Base-by-base conservation (phyloP, 2,329 filamentous ascomycete genomes). In the Scytalidium lignicola region DNA sequence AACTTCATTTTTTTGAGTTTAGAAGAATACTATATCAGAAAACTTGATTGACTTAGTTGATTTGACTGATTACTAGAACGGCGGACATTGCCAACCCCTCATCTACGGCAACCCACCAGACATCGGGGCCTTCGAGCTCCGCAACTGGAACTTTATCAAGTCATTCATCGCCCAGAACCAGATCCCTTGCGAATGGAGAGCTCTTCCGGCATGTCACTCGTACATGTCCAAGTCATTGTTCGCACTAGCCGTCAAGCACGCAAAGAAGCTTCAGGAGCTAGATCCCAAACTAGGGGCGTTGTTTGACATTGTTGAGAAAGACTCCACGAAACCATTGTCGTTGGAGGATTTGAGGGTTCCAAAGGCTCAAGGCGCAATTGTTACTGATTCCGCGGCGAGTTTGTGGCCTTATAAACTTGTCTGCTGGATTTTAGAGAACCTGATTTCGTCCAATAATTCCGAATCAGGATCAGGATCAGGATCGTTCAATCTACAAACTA, bases 341-440 rank as follows among this genome's bases (percentile, higher is more conserved):
- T 68, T 88, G 3, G 69, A 67, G 22, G 67, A 68, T 28, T 72
- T 87, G 20, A 72, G 82, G 3, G 67, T 85, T 1, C 74, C 78
- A 0, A 65, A 65, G 7, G 83, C 82, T 6, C 62, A 75, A 7
- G 88, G 83, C 2, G 86, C 82, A 5, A 74, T 90, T 3, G 69
- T 85, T 15, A 85, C 85, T 53, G 70, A 71, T 39, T 70, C 79
- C 40, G 87, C 88, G 0, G 86, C 83, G 0, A 82, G 81, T 57
- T 64, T 89, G 42, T 91, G 86, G 86, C 90, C 90, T 0, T 95
- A 95, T 67, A 95, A 93, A 68, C 78, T 95, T 17, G 83, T 95
- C 2, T 73, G 82, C 1, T 85, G 82, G 67, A 74, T 91, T 0
- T 69, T 95, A 1, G 80, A 88, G 50, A 45, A 53, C 9, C 48